Evolutionary conservation across 2,329 filamentous ascomycete genomes (phyloP), one percentile per base, ranked within the genome.

Genomic region (Aspergillus thermomutatus): DNA sequence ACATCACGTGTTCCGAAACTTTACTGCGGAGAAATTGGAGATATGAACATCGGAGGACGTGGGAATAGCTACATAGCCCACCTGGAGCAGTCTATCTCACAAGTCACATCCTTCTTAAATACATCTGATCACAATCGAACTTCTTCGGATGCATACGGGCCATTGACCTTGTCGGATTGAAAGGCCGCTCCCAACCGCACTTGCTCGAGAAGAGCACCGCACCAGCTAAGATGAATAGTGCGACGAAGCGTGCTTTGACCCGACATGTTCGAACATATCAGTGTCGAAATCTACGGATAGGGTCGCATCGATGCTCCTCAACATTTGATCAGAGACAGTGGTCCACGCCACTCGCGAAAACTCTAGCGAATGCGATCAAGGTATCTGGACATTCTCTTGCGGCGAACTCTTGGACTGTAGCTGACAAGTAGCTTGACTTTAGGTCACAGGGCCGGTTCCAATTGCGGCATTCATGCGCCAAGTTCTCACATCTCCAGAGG

Each of bases 391-490:
- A 60, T 31, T 21, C 14, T 6, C n/a, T 19, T n/a, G 17, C 3
- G 50, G 43, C 26, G 8, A n/a, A 2, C 31, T 19, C 23, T 6
- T 46, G 45, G 5, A 41, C n/a, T 41, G 9, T 50, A 40, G 48
- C 58, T 61, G 47, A 60, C 52, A 27, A 49, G 7, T 3, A 8
- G 40, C 9, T n/a, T 17, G 8, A 80, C 78, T 76, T 17, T 64
- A 90, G 86, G 85, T 88, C 43, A 97, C 94, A 10, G 94, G 94
- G 0, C 93, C 94, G 3, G 87, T 97, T 27, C 91, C 94, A 0
- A 84, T 99, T 59, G 92, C 94, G 4, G 88, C 91, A 52, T 99
- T 92, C 74, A 99, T 99, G 94, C 92, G 94, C 71, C 96, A 97
- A 87, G 97, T 93, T 73, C 84, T 99, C 61, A 99, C 94, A 0